A percentile compares a stretch with the other conserved stretches of the same genome.
These are phyloP conservation scores for Metschnikowia bowlesiae DNA, from an alignment of 805 yeast genomes.

Conservation along the genomic window DNA sequence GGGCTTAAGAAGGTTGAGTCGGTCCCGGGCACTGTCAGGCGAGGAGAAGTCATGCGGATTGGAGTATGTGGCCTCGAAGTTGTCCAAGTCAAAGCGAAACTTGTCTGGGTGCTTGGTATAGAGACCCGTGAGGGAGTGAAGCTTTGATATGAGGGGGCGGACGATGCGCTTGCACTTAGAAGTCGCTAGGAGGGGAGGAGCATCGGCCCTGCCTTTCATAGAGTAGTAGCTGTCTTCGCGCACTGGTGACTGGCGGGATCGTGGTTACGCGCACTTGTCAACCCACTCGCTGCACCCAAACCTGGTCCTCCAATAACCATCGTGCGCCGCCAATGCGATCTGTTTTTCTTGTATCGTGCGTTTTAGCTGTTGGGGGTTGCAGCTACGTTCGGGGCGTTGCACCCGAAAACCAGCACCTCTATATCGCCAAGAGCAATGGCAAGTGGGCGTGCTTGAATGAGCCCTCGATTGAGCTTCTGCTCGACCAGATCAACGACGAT, in stretches of 20 bases:
- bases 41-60: not conserved
- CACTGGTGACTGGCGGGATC: not conserved
- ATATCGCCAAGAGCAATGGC: slow-evolving; percentile 48
- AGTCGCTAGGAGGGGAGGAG: slow-evolving; percentile 9
- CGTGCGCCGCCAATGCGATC: not conserved
- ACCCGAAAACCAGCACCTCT: slow-evolving; percentile 39
- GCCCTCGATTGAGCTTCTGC: slow-evolving; percentile 59
- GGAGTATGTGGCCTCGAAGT: not conserved
- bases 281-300: not conserved
- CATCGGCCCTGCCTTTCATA: not conserved
- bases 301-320: not conserved
- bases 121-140: slow-evolving; percentile 30
- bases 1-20: slow-evolving; percentile 25
- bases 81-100: slow-evolving; percentile 8
- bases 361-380: slow-evolving; percentile 1
- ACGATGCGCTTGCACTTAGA: slow-evolving; percentile 31
- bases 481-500: slow-evolving; percentile 74
- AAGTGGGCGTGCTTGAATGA: slow-evolving; percentile 66
- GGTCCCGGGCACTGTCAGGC: slow-evolving; percentile 17
- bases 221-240: not conserved
- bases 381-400: slow-evolving; percentile 29
- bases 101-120: slow-evolving; percentile 24
- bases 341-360: not conserved
- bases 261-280: not conserved
- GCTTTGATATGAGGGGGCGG: slow-evolving; percentile 35